phyloP scores from a whole-genome alignment of 2,329 filamentous ascomycete genomes.

The Dactylellina drechsleri region DNA sequence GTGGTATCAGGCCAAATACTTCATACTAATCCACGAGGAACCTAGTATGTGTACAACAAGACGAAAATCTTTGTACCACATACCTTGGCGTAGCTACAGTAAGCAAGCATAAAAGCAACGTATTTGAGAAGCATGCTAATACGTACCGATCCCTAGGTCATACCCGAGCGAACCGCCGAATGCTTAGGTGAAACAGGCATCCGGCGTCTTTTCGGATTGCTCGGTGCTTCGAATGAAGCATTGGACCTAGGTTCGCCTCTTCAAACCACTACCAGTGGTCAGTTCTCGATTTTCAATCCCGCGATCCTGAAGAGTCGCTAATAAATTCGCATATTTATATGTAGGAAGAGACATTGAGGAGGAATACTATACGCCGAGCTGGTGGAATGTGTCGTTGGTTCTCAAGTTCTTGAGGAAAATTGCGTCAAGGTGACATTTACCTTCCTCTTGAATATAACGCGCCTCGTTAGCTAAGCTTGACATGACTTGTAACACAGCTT shows the following conservation, averaged over 20 bases:
- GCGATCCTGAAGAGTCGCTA: neutral
- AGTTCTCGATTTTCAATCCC: neutral
- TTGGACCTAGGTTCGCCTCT: conserved; percentile 50
- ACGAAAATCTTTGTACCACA: conserved; percentile 68
- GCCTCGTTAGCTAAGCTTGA: neutral
- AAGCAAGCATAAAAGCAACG: conserved; percentile 53
- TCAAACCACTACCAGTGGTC: neutral
- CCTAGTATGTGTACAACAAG: conserved; percentile 67
- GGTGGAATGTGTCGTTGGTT: conserved; percentile 35
- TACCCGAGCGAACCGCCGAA: no score
- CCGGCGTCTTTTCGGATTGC: conserved; percentile 54
- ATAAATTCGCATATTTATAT: neutral
- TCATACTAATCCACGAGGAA: conserved; percentile 38
- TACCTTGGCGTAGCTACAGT: conserved; percentile 68
- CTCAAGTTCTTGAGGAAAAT: conserved; percentile 22
- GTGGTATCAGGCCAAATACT: neutral
- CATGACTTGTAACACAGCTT: conserved; percentile 8
- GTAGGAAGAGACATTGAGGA: neutral
- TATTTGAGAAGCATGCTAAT: conserved; percentile 41
- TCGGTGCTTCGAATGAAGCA: conserved; percentile 55
- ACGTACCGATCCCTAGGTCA: conserved; percentile 2
- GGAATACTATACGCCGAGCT: neutral
- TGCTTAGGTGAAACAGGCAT: conserved; percentile 4
- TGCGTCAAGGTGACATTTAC: conserved; percentile 13
- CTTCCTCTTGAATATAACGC: neutral